Conservation (phyloP, 345 rosid species). For the Populus davidiana region DNA sequence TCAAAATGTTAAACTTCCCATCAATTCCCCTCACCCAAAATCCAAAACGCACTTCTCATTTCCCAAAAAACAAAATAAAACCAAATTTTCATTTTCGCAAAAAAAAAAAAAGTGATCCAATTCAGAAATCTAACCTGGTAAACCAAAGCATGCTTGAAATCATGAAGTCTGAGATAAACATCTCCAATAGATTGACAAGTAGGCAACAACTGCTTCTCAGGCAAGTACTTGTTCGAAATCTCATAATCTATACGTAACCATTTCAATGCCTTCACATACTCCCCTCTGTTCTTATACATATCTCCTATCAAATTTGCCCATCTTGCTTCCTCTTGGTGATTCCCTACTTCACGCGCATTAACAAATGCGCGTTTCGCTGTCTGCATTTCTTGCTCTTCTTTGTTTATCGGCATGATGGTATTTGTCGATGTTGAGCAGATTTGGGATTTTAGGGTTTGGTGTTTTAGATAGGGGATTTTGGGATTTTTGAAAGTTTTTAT, state of each 20-base stretch:
- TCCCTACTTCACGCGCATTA: constrained; percentile 63
- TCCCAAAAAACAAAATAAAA: background rate
- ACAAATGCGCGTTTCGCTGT: constrained; percentile 66
- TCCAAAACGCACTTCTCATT: background rate
- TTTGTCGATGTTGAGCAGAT: background rate
- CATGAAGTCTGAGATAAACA: constrained; percentile 61
- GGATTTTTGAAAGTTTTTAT: background rate
- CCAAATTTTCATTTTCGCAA: background rate
- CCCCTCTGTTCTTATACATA: constrained; percentile 73
- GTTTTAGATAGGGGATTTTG: background rate
- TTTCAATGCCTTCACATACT: constrained; percentile 80
- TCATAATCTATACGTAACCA: constrained; percentile 86
- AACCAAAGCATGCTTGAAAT: constrained; percentile 61
- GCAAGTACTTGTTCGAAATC: constrained; percentile 54
- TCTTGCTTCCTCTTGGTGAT: constrained; percentile 80
- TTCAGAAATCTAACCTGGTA: constrained; percentile 53
- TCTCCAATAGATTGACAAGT: constrained; percentile 94
- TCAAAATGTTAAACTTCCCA: background rate
- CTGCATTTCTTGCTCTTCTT: constrained; percentile 38
- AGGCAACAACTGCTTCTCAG: constrained; percentile 70
- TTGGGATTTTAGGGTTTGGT: background rate
- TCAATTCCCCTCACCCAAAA: background rate
- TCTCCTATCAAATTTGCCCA: constrained; percentile 91
- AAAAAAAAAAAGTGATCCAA: background rate
- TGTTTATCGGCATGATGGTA: constrained; percentile 34